These are phyloP conservation scores for Mycena galericulata DNA, from an alignment of 768 basidiomycete genomes.

Conservation along the genomic window DNA sequence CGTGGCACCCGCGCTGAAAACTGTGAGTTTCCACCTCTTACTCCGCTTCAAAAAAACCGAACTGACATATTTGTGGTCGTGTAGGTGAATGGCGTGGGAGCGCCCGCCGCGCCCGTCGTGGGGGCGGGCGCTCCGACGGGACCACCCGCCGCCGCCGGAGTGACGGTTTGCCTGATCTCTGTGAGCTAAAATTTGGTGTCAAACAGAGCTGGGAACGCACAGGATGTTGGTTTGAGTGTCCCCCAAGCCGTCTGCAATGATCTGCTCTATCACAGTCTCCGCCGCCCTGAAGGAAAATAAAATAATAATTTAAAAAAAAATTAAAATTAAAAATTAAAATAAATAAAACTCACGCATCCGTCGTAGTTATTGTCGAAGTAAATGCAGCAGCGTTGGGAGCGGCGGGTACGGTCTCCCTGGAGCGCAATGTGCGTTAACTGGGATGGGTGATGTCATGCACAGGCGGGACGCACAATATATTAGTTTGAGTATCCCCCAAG, in stretches of 20 bases:
- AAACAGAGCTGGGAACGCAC: not conserved
- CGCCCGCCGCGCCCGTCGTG: slow-evolving; percentile 13
- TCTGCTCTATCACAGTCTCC: slow-evolving; percentile 23
- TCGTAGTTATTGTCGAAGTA: slow-evolving; percentile 14
- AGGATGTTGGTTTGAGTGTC: slow-evolving; percentile 10
- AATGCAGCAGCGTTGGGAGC: not conserved
- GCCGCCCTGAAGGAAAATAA: too few relatives aligned
- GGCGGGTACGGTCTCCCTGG: not conserved
- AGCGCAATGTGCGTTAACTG: slow-evolving; percentile 2
- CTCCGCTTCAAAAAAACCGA: too few relatives aligned
- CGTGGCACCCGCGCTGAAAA: slow-evolving; percentile 6
- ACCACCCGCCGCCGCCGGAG: not conserved
- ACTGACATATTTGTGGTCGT: slow-evolving; percentile 28
- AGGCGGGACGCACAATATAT: too few relatives aligned
- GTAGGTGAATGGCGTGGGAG: slow-evolving; percentile 30
- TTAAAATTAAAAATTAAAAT: not conserved
- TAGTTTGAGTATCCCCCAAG: too few relatives aligned
- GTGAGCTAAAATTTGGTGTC: not conserved
- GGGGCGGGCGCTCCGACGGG: slow-evolving; percentile 27
- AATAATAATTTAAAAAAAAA: too few relatives aligned
- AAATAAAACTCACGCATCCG: slow-evolving; percentile 13
- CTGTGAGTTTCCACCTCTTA: too few relatives aligned
- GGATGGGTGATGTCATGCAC: not conserved
- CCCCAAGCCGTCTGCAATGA: slow-evolving; percentile 19
- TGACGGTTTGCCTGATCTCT: slow-evolving; percentile 18